These are phyloP conservation scores for Rhynchosporium graminicola DNA, from an alignment of 2,329 filamentous ascomycete genomes.

Conservation along the genomic window DNA sequence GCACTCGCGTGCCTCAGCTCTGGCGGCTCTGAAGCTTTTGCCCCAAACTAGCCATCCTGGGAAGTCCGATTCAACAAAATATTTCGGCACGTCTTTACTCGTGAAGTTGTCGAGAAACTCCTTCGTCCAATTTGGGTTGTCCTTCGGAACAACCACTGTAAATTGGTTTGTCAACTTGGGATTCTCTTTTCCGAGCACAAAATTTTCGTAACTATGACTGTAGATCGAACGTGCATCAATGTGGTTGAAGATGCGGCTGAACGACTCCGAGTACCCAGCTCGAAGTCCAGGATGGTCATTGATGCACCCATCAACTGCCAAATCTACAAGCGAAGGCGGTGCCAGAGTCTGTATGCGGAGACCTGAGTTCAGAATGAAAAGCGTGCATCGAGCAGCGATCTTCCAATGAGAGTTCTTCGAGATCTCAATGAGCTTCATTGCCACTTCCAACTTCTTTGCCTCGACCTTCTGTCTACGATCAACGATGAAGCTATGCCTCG, in stretches of 20 bases:
- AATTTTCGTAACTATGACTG: slow-evolving; percentile 84
- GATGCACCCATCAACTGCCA: slow-evolving; percentile 80
- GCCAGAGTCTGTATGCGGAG: slow-evolving; percentile 90
- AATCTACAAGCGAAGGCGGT: slow-evolving; percentile 76
- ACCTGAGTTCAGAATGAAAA: slow-evolving; percentile 87
- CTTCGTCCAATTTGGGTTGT: slow-evolving; percentile 76
- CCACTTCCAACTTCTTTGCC: slow-evolving; percentile 76
- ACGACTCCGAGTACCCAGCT: slow-evolving; percentile 76
- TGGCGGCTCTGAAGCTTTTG: slow-evolving; percentile 79
- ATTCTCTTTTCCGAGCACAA: slow-evolving; percentile 76
- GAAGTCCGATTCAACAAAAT: slow-evolving; percentile 88
- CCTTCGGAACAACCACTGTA: slow-evolving; percentile 68
- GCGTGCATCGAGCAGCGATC: slow-evolving; percentile 83
- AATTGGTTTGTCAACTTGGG: slow-evolving; percentile 68
- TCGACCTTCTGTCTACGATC: slow-evolving; percentile 78
- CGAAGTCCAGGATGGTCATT: slow-evolving; percentile 88
- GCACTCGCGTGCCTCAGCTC: slow-evolving; percentile 66
- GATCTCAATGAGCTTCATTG: slow-evolving; percentile 76
- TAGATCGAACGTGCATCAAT: slow-evolving; percentile 86
- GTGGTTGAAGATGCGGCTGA: slow-evolving; percentile 76
- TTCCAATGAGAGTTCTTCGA: slow-evolving; percentile 91
- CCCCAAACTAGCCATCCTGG: slow-evolving; percentile 97
- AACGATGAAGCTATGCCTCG: slow-evolving; percentile 72
- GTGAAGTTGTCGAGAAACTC: slow-evolving; percentile 78
- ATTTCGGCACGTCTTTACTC: slow-evolving; percentile 70